Evolutionary conservation across 768 basidiomycete genomes (phyloP), one percentile per base, ranked within the genome.

Genomic region (Coprinopsis sp.): DNA sequence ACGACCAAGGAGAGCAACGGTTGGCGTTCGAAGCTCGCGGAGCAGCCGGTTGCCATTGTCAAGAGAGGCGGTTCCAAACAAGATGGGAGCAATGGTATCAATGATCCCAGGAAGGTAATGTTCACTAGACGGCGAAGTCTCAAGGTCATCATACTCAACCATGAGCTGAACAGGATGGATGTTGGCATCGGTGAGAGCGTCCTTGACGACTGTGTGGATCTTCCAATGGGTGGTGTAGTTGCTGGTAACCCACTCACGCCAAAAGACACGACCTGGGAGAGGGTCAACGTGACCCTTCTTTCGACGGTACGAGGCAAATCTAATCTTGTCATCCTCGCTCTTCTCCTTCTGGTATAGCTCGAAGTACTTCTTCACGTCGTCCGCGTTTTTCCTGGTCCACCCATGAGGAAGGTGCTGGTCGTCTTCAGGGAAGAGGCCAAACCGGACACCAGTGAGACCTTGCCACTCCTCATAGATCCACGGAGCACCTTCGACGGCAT

Each of bases 361-460:
- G 28, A 60, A 57, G 28, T 51, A 62, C 0, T 55, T 41, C 0
- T 34, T 2, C 19, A 59, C 44, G n/a, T 48, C 44, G 10, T 18
- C 21, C 11, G 52, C 47, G 3, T 54, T 31, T 1, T 33, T 21
- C 2, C 44, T 46, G 14, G 52, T 51, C 51, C 51, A 51, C 1
- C 54, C 53, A 11, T 23, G 33, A n/a, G 58, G 59, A 4, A 60
- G 53, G 8, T 33, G 34, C 4, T 31, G n/a, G 22, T 57, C 54
- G 23, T 59, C 55, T 3, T 22, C 23, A 5, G 55, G 54, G 37
- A 63, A 63, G 8, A 63, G 49, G 14, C 59, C 57, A 28, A 58
- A 50, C 1, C 24, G 13, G 11, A 63, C 38, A 2, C 58, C 55
- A 8, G 61, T 61, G 3, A 50, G 36, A 2, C 57, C 51, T 24